Percentiles rank a stretch among this genome's conserved stretches.
These are phyloP conservation scores for Chamaenerion angustifolium DNA, from an alignment of 345 rosid genomes.

Conservation along the genomic window DNA sequence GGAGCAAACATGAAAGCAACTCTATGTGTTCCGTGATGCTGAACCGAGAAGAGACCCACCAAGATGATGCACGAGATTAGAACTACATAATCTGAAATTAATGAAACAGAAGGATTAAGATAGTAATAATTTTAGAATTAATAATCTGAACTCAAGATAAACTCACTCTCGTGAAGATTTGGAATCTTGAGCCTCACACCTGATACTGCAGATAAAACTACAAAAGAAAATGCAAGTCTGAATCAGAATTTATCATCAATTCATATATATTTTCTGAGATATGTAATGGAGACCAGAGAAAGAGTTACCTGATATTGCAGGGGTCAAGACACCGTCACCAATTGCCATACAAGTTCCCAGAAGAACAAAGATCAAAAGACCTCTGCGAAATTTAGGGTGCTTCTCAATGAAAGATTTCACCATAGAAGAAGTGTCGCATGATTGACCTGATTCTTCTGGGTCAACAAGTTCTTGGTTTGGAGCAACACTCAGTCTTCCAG, in stretches of 20 bases:
- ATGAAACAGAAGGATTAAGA: too few species aligned
- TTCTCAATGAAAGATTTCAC: conserved; percentile 49
- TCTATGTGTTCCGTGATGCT: conserved; percentile 69
- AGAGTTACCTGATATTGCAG: conserved; percentile 63
- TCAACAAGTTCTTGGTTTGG: conserved; percentile 81
- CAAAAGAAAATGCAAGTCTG: conserved; percentile 9
- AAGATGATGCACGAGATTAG: conserved; percentile 52
- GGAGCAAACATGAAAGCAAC: conserved; percentile 80
- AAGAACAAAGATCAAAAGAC: conserved; percentile 49
- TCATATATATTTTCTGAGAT: too few species aligned
- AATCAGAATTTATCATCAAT: too few species aligned
- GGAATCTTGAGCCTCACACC: conserved; percentile 50
- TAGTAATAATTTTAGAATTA: not conserved
- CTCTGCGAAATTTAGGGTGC: conserved; percentile 33
- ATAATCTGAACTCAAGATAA: not conserved
- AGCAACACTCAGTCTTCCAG: conserved; percentile 44
- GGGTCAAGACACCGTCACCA: conserved; percentile 69
- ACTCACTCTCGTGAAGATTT: conserved; percentile 61
- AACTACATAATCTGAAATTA: conserved; percentile 48
- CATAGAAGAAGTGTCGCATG: conserved; percentile 34
- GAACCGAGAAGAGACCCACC: conserved; percentile 76
- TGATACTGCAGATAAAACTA: conserved; percentile 79
- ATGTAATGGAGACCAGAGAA: not conserved
- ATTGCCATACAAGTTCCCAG: conserved; percentile 72
- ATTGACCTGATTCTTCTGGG: conserved; percentile 28